Percentiles rank a stretch among this genome's conserved stretches.
These are phyloP conservation scores for Hericium coralloides DNA, from an alignment of 768 basidiomycete genomes.

Conservation along the genomic window DNA sequence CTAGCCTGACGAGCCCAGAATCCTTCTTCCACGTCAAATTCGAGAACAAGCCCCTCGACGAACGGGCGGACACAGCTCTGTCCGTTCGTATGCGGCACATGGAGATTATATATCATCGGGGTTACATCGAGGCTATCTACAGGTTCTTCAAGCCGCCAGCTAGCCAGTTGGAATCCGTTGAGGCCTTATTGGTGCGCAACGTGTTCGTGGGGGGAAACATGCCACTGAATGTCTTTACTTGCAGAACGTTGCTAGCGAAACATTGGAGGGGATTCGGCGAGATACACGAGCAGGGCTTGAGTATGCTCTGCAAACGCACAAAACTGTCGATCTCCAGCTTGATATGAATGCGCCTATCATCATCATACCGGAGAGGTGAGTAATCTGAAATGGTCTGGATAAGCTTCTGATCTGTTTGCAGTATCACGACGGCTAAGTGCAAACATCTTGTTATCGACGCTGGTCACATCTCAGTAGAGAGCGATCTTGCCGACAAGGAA, in stretches of 20 bases:
- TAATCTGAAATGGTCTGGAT: background rate
- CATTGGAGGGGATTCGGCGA: constrained; percentile 85
- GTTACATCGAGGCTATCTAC: constrained; percentile 87
- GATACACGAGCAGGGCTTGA: constrained; percentile 93
- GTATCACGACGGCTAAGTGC: constrained; percentile 67
- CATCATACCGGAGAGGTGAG: constrained; percentile 89
- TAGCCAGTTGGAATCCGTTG: constrained; percentile 91
- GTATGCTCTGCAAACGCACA: constrained; percentile 87
- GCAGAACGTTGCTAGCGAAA: constrained; percentile 86
- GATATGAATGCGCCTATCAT: constrained; percentile 97
- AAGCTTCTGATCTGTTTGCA: constrained; percentile 22
- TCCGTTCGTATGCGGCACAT: constrained; percentile 88
- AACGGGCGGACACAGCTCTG: constrained; percentile 84
- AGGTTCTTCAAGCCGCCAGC: constrained; percentile 90
- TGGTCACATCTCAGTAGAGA: constrained; percentile 91
- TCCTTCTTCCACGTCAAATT: constrained; percentile 88
- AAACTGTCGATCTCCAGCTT: constrained; percentile 92
- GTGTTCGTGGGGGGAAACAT: background rate
- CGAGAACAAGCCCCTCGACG: constrained; percentile 87
- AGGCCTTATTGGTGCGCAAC: constrained; percentile 70
- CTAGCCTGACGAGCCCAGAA: constrained; percentile 17
- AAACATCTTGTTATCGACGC: constrained; percentile 91
- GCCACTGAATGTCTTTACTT: background rate
- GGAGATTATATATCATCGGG: constrained; percentile 94
- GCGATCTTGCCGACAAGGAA: constrained; percentile 79